Evolutionary conservation across 306 rosid genomes (phyloP).

Genomic region (Sesbania bispinosa): DNA sequence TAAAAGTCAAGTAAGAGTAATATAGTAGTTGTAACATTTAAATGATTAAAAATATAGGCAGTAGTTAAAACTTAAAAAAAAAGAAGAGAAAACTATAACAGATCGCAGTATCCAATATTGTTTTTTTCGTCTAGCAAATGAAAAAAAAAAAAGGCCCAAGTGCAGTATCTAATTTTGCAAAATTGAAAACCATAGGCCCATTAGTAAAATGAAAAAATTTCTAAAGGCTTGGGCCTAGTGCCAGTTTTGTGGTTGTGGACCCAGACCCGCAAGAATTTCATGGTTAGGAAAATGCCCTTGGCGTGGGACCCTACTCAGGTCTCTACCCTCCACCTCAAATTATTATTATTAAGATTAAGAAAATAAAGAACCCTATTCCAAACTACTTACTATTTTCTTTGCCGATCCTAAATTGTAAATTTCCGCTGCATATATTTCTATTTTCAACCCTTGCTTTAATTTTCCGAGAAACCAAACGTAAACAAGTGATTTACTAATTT

Average conservation of each 20-base stretch:
- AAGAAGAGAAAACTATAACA: too few species aligned
- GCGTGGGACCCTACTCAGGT: neutral
- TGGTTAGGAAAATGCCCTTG: neutral
- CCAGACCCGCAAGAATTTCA: neutral
- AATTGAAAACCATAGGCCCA: neutral
- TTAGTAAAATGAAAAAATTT: neutral
- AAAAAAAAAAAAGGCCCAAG: too few species aligned
- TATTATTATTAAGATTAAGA: too few species aligned
- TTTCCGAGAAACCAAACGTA: neutral
- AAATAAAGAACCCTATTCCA: slow-evolving; percentile 4
- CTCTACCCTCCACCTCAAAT: neutral
- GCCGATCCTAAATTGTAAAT: slow-evolving; percentile 4
- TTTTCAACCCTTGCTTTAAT: neutral
- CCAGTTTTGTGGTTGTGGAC: neutral
- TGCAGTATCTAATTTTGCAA: neutral
- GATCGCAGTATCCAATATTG: too few species aligned
- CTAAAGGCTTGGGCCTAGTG: neutral
- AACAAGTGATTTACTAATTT: neutral
- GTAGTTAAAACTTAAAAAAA: too few species aligned
- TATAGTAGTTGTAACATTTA: too few species aligned
- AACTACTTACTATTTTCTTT: neutral
- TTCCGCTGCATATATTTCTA: neutral
- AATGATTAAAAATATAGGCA: too few species aligned
- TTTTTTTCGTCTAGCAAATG: too few species aligned
- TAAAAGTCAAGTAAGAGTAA: too few species aligned